Conservation (phyloP, 129 eudicot species). For the Dittrichia graveolens region DNA sequence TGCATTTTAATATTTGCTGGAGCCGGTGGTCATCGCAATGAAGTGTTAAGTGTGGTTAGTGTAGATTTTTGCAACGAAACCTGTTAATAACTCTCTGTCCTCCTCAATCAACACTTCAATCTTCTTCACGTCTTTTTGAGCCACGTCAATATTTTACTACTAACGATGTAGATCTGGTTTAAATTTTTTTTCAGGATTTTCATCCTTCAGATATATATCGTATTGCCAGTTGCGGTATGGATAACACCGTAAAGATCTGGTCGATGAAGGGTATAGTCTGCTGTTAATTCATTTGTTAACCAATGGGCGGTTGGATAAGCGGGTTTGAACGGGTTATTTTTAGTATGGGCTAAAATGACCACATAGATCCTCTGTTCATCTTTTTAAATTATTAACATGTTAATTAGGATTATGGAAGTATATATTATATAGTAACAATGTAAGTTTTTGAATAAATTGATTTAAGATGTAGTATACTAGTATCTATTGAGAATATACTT, state of each 20-base stretch:
- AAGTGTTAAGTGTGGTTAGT: slow-evolving; percentile 96
- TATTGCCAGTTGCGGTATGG: slow-evolving; percentile 99
- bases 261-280: slow-evolving; percentile 83
- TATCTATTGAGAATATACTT: neutral
- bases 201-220: slow-evolving; percentile 98
- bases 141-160: neutral
- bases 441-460: neutral
- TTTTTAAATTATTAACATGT: neutral
- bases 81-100: neutral
- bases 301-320: too few relatives aligned
- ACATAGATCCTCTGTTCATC: neutral
- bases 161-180: slow-evolving; percentile 9
- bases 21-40: slow-evolving; percentile 99
- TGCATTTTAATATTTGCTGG: slow-evolving; percentile 98
- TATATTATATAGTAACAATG: neutral
- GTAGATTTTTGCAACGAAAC: neutral
- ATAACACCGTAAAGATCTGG: slow-evolving; percentile 95
- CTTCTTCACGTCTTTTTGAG: slow-evolving; percentile 3
- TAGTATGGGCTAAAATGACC: neutral
- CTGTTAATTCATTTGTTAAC: neutral
- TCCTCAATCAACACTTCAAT: slow-evolving; percentile 2
- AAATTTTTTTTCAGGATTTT: slow-evolving; percentile 63
- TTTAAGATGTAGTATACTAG: neutral
- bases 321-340: neutral
- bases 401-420: neutral